Base-by-base conservation (phyloP, 2,329 filamentous ascomycete genomes). In the Neofusicoccum laricinum region DNA sequence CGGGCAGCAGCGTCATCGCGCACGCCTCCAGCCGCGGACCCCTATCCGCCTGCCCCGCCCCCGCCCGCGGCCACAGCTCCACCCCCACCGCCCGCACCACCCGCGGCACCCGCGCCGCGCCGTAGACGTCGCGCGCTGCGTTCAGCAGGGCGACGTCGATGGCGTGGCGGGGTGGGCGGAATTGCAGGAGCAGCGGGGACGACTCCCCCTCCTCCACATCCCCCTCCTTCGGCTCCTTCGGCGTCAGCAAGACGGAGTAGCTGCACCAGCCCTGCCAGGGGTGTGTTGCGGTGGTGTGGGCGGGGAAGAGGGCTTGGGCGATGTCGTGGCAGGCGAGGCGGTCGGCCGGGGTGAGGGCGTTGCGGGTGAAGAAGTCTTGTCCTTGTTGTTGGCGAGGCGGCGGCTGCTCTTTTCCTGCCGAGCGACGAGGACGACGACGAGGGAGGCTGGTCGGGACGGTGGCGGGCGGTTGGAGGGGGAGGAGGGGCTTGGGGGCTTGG, bases 1-100 rank as follows among this genome's bases (percentile, higher is more conserved):
- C 76, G 10, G 45, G 25, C 4, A 77, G 21, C 14, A 63, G 63
- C 1, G 70, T 65, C 69, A 76, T 72, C 51, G 72, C 25, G 73
- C 73, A 5, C 21, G 36, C 55, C 51, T 5, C 50, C 34, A 25
- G 21, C 19, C 2, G 10, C 32, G 3, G 11, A 36, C 2, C 21
- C 49, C 8, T 12, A 19, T 17, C 12, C 19, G 3, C 50, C 34
- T 34, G 21, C 34, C 34, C 34, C 50, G 36, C 32, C 50, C 17
- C 10, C 64, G 58, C 8, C 73, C 4, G 11, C 19, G 61, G 48
- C 48, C 48, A 57, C 53, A 25, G 68, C 57, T 5, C 8, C 59
- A 1, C 38, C 2, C 4, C 14, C 14, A 5, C 51, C 38, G 51
- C 38, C 11, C 21, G n/a, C 14, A 57, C 51, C 15, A 50, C 34